These are phyloP conservation scores for Lentinula detonsa DNA, from an alignment of 768 basidiomycete genomes.

Conservation along the genomic window DNA sequence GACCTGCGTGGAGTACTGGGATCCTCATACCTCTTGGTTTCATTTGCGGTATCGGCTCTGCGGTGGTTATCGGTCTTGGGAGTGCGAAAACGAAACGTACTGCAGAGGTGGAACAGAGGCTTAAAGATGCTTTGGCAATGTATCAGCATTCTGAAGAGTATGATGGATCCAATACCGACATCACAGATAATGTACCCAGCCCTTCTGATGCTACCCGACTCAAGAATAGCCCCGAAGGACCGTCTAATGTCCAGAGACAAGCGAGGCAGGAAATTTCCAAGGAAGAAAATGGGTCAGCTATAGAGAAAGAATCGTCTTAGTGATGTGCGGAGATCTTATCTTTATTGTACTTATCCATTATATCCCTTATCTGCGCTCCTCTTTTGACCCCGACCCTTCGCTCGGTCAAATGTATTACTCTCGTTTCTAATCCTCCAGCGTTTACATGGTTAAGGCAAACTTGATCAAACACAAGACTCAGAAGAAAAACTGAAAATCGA, in stretches of 20 bases:
- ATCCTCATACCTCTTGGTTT: slow-evolving; percentile 69
- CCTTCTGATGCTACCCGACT: background rate
- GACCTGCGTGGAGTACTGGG: slow-evolving; percentile 67
- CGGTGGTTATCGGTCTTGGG: slow-evolving; percentile 69
- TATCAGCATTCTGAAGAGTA: slow-evolving; percentile 9
- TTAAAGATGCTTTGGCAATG: slow-evolving; percentile 40
- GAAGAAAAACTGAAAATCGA: too few species aligned
- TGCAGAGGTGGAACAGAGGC: slow-evolving; percentile 48
- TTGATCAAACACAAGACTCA: too few species aligned
- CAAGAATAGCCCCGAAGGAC: background rate
- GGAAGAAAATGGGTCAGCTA: background rate
- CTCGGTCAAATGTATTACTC: too few species aligned
- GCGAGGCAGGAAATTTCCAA: background rate
- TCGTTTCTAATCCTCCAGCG: too few species aligned
- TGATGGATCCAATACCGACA: background rate
- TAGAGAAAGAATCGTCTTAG: background rate
- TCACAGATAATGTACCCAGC: background rate
- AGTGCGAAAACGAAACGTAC: slow-evolving; percentile 64
- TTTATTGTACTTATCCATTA: background rate
- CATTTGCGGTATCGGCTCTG: slow-evolving; percentile 70
- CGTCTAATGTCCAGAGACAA: slow-evolving; percentile 4
- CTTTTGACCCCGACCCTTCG: background rate
- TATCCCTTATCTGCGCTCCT: background rate
- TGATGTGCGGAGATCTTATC: background rate
- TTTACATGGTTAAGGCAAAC: too few species aligned